Evolutionary conservation across 148 eudicot species (phyloP).

Genomic region (Vaccinium darrowii): DNA sequence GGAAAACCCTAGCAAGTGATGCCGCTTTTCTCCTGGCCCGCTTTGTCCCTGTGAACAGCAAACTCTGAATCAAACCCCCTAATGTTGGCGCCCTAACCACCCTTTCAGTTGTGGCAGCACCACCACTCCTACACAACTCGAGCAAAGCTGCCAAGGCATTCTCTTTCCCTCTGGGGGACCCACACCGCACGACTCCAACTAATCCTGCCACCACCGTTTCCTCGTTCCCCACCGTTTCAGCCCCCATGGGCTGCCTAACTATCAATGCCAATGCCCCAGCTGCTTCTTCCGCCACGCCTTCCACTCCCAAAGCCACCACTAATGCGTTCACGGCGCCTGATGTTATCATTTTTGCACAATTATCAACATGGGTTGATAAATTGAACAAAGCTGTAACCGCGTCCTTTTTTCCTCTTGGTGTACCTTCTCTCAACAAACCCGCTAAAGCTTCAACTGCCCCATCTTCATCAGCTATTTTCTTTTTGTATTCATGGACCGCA

Average conservation of each 20-base stretch:
- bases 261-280: conserved; percentile 78
- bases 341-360: conserved; percentile 52
- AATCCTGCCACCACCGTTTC: conserved; percentile 62
- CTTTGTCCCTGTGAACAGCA: conserved; percentile 85
- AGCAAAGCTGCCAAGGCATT: conserved; percentile 89
- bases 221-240: conserved; percentile 67
- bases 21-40: conserved; percentile 93
- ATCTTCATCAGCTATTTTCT: conserved; percentile 53
- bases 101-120: conserved; percentile 52
- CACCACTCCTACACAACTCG: conserved; percentile 77
- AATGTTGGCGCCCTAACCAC: conserved; percentile 72
- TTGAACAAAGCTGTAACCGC: conserved; percentile 87
- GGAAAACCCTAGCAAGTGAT: conserved; percentile 83
- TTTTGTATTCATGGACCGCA: conserved; percentile 78
- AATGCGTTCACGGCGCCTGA: conserved; percentile 63
- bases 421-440: conserved; percentile 54
- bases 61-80: conserved; percentile 54
- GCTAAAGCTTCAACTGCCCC: conserved; percentile 77
- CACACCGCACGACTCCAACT: conserved; percentile 66
- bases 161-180: conserved; percentile 84
- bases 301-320: conserved; percentile 53
- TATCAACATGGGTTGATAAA: conserved; percentile 61
- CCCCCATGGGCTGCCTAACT: conserved; percentile 71
- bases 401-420: conserved; percentile 74
- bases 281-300: conserved; percentile 77